Conservation (phyloP, 352 stramenopile species). For the Pythium phragmiticola region DNA sequence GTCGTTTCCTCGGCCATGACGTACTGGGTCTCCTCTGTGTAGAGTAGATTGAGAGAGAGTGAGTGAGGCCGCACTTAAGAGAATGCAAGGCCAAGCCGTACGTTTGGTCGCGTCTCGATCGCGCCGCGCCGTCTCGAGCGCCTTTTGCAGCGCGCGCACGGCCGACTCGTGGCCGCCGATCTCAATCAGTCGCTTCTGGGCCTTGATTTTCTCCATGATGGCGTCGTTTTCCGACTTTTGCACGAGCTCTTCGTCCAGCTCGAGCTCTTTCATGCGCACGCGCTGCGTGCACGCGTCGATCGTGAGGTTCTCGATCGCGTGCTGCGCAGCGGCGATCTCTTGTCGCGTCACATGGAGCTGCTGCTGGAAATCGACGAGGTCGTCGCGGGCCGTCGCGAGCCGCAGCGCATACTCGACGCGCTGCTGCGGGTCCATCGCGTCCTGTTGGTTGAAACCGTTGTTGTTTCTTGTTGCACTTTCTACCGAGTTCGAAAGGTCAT, state of each 20-base stretch:
- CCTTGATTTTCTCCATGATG: slow-evolving; percentile 50
- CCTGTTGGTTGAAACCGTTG: too few relatives aligned
- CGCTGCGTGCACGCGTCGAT: slow-evolving; percentile 45
- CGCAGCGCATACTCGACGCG: slow-evolving; percentile 39
- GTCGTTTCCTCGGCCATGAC: slow-evolving; percentile 55
- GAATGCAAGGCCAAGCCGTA: slow-evolving; percentile 10
- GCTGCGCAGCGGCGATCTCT: slow-evolving; percentile 40
- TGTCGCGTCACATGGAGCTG: slow-evolving; percentile 38
- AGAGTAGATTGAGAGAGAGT: not conserved
- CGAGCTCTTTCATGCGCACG: slow-evolving; percentile 59
- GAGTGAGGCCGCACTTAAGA: not conserved
- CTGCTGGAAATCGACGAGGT: slow-evolving; percentile 31
- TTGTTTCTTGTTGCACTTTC: not conserved
- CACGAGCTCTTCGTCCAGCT: slow-evolving; percentile 54
- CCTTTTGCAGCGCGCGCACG: slow-evolving; percentile 53
- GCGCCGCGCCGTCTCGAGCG: slow-evolving; percentile 45
- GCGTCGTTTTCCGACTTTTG: slow-evolving; percentile 44
- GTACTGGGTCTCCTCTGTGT: slow-evolving; percentile 46
- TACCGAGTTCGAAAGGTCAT: slow-evolving; percentile 13
- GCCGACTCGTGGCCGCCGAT: slow-evolving; percentile 61
- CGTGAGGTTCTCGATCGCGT: slow-evolving; percentile 48
- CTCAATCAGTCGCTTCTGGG: slow-evolving; percentile 63
- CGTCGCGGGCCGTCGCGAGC: slow-evolving; percentile 40
- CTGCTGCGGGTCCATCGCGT: slow-evolving; percentile 14
- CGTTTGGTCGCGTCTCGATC: slow-evolving; percentile 55